Evolutionary conservation across 768 basidiomycete genomes (phyloP), one percentile per base, ranked within the genome.

Genomic region (Serendipita vermifera): DNA sequence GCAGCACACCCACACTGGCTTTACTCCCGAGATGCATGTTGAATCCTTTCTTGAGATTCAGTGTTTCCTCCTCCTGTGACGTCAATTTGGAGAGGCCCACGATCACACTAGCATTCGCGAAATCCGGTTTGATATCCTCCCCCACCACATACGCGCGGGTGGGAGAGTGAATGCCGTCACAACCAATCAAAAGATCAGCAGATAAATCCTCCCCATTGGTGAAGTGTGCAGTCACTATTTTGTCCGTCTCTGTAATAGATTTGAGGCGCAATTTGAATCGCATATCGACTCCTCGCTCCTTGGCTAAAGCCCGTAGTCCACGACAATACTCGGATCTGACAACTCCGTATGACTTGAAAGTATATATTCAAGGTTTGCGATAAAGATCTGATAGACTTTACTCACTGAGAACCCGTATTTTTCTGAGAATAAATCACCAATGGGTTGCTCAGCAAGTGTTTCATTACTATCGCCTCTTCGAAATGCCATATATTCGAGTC

Each of bases 91-190:
- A 60, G 55, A n/a, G 24, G 11, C 7, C 3, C 51, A 63, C 26
- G 31, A 71, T 72, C 66, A 73, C 72, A 1, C 64, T 67, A 17
- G 73, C 61, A 1, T 72, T 73, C 13, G 71, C 71, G 59, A 69
- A 74, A n/a, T 62, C 53, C 5, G 69, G 64, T 22, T 61, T 36
- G 35, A 36, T 56, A 48, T 71, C 68, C 48, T 67, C 60, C 2
- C 73, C 73, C 55, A 74, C 73, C 13, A 74, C 61, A 9, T 64
- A 59, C n/a, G 59, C 61, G 1, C 74, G 64, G 7, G 73, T 72
- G 51, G 62, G 66, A 58, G 71, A 71, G 59, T 75, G 74, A 58
- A 75, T 63, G 9, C 74, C 74, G 55, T 75, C 74, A 60, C 71
- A 72, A 17, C 74, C 74, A 5, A 74, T 66, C 3, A 73, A 67